phyloP scores from a whole-genome alignment of 2,329 filamentous ascomycete genomes.

The Xylariales sp. region DNA sequence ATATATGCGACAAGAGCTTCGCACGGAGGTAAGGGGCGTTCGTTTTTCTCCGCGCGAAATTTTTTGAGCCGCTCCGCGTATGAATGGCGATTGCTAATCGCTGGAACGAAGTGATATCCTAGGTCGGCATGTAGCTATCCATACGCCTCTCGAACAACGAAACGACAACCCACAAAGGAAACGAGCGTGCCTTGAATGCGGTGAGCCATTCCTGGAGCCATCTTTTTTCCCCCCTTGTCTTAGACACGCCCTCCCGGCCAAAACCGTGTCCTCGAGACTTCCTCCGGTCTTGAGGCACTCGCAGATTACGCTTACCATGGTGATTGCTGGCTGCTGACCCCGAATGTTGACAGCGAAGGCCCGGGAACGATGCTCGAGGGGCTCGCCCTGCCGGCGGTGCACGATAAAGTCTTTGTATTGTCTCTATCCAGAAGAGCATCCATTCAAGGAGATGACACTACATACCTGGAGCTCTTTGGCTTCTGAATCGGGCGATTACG shows the following conservation, averaged over 20 bases:
- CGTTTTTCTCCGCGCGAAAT: background rate
- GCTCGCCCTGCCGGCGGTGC: conserved; percentile 47
- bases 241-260: too few species aligned
- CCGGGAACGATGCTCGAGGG: conserved; percentile 47
- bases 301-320: too few species aligned
- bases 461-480: background rate
- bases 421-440: conserved; percentile 45
- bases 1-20: conserved; percentile 48
- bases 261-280: too few species aligned
- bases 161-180: conserved; percentile 40
- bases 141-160: conserved; percentile 39
- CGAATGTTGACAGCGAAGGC: conserved; percentile 32
- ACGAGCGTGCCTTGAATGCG: conserved; percentile 48
- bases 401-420: conserved; percentile 43
- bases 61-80: conserved; percentile 3
- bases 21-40: conserved; percentile 44
- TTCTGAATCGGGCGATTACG: conserved; percentile 7
- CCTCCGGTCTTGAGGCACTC: too few species aligned
- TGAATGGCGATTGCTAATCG: conserved; percentile 33
- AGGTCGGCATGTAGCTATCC: conserved; percentile 44
- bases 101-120: conserved; percentile 43
- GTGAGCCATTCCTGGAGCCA: too few species aligned
- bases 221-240: too few species aligned
- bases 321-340: too few species aligned
- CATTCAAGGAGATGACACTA: conserved; percentile 28